A percentile compares a stretch with the other conserved stretches of the same genome.
Evolutionary conservation across 2,329 filamentous ascomycete species (phyloP).

Genomic region (Aspergillus ibericus): DNA sequence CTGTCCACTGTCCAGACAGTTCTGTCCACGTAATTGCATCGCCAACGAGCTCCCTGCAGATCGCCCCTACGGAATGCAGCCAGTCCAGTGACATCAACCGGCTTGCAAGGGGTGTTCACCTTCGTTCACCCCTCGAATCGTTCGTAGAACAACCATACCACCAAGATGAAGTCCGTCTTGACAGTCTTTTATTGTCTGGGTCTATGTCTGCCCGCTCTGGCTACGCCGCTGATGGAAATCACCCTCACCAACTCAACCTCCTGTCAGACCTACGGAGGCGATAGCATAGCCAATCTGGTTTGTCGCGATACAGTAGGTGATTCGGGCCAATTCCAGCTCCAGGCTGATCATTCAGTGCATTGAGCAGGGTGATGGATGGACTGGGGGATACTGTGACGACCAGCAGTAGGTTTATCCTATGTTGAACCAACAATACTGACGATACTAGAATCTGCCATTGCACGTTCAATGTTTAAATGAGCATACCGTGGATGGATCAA

Average conservation of each 20-base stretch:
- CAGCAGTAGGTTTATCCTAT: slow-evolving; percentile 10
- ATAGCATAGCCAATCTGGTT: slow-evolving; percentile 11
- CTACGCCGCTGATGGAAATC: slow-evolving; percentile 4
- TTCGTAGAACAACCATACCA: background rate
- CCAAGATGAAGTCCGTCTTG: background rate
- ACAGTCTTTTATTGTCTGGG: background rate
- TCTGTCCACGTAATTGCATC: too few relatives aligned
- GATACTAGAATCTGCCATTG: slow-evolving; percentile 18
- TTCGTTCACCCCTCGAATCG: background rate
- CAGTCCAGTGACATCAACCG: background rate
- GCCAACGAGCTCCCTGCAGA: background rate
- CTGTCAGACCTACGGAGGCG: slow-evolving; percentile 13
- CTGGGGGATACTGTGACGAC: slow-evolving; percentile 16
- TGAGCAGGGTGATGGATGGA: slow-evolving; percentile 16
- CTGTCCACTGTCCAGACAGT: too few relatives aligned
- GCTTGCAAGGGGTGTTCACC: too few relatives aligned
- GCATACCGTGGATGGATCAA: background rate
- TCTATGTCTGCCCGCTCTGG: background rate
- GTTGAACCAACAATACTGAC: background rate
- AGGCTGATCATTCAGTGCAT: slow-evolving; percentile 9
- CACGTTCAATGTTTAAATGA: slow-evolving; percentile 3
- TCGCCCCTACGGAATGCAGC: background rate
- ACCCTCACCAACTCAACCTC: slow-evolving; percentile 6
- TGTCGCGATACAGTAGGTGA: slow-evolving; percentile 14
- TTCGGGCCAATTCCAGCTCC: too few relatives aligned